Conservation (phyloP, 805 yeast genomes). For the Wickerhamomyces chambardii region DNA sequence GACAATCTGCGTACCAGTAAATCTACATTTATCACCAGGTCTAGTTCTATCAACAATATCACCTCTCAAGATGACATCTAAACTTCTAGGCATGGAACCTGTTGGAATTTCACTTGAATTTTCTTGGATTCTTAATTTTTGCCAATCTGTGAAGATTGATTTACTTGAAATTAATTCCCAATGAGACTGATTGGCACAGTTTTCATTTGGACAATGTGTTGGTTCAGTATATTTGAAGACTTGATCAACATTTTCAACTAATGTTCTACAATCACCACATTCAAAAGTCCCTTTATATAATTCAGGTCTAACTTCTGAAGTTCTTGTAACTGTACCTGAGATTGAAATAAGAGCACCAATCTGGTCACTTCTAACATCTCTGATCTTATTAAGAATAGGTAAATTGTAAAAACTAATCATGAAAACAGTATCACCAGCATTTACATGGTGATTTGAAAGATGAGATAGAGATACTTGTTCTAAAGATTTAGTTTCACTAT, state of each 20-base stretch:
- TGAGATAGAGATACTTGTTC: constrained; percentile 21
- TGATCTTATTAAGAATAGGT: constrained; percentile 73
- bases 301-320: constrained; percentile 96
- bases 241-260: constrained; percentile 87
- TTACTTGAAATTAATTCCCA: constrained; percentile 83
- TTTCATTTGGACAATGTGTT: constrained; percentile 78
- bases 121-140: constrained; percentile 89
- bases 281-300: constrained; percentile 78
- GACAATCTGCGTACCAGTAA: constrained; percentile 92
- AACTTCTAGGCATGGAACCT: constrained; percentile 96
- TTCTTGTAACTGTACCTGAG: constrained; percentile 92
- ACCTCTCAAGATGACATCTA: constrained; percentile 88
- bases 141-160: constrained; percentile 94
- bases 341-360: constrained; percentile 80
- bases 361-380: constrained; percentile 85
- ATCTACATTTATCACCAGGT: constrained; percentile 93
- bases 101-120: constrained; percentile 96
- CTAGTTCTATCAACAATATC: constrained; percentile 93
- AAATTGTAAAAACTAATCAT: constrained; percentile 85
- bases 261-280: constrained; percentile 81
- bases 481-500: constrained; percentile 18
- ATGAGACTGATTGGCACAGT: constrained; percentile 76
- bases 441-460: constrained; percentile 32
- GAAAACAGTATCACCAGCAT: constrained; percentile 61
- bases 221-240: constrained; percentile 93